phyloP scores from a whole-genome alignment of 495 filamentous ascomycete species.

The Penicillium alfredii region DNA sequence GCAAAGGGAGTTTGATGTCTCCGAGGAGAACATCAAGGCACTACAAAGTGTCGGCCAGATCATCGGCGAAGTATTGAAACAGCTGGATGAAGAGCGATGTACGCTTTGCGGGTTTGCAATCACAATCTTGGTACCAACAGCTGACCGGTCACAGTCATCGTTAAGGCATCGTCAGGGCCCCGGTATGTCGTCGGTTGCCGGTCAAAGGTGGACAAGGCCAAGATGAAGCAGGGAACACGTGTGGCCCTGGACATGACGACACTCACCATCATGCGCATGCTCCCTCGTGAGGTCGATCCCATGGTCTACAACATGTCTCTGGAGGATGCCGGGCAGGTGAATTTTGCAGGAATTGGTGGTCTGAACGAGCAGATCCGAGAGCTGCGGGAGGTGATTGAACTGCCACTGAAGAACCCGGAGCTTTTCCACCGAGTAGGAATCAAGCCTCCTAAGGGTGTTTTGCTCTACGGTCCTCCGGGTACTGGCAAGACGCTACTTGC shows the following conservation, averaged over 20 bases:
- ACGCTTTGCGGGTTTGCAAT: slow-evolving; percentile 12
- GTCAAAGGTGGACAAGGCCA: slow-evolving; percentile 93
- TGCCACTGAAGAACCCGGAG: slow-evolving; percentile 98
- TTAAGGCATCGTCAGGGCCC: slow-evolving; percentile 93
- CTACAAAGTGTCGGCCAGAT: slow-evolving; percentile 99
- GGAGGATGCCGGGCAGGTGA: slow-evolving; percentile 96
- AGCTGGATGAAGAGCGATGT: slow-evolving; percentile 99
- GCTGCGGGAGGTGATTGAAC: slow-evolving; percentile 93
- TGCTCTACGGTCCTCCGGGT: slow-evolving; percentile 95
- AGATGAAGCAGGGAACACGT: slow-evolving; percentile 96
- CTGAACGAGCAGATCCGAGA: slow-evolving; percentile 99
- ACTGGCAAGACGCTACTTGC: slow-evolving; percentile 97
- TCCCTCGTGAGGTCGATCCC: slow-evolving; percentile 96
- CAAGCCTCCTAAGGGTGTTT: slow-evolving; percentile 96
- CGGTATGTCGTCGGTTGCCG: slow-evolving; percentile 98
- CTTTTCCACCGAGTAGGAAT: slow-evolving; percentile 96
- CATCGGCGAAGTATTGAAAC: slow-evolving; percentile 97
- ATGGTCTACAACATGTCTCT: slow-evolving; percentile 99
- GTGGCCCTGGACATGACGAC: slow-evolving; percentile 99
- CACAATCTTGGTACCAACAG: neutral
- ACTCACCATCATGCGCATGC: slow-evolving; percentile 99
- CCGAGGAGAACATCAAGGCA: slow-evolving; percentile 99
- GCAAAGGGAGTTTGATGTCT: slow-evolving; percentile 90
- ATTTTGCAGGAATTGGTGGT: slow-evolving; percentile 97
- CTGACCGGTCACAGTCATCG: slow-evolving; percentile 49